Conservation (phyloP, 805 yeast species). For the Yamadazyma phyllophila region DNA sequence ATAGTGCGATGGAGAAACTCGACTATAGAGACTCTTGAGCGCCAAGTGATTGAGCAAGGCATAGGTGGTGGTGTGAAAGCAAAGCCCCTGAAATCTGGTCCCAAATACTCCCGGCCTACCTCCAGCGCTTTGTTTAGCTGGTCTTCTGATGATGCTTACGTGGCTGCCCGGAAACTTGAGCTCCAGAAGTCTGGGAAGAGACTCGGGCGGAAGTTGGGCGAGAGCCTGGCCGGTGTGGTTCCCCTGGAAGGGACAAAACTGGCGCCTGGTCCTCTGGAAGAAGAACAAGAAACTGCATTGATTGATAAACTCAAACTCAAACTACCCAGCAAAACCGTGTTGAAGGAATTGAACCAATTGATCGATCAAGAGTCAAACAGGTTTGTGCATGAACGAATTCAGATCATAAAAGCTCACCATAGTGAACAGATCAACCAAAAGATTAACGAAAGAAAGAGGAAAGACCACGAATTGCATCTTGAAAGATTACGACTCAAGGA, state of each 20-base stretch:
- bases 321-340: slow-evolving; percentile 18
- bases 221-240: neutral
- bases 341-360: slow-evolving; percentile 24
- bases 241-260: neutral
- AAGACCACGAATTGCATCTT: slow-evolving; percentile 39
- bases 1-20: slow-evolving; percentile 34
- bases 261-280: too few relatives aligned
- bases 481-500: slow-evolving; percentile 35
- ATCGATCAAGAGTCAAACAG: slow-evolving; percentile 37
- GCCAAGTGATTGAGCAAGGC: slow-evolving; percentile 6
- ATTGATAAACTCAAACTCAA: slow-evolving; percentile 12
- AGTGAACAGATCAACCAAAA: slow-evolving; percentile 33
- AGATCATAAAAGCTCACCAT: slow-evolving; percentile 37
- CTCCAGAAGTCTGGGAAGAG: slow-evolving; percentile 8
- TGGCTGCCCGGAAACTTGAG: slow-evolving; percentile 30
- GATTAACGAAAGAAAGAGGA: slow-evolving; percentile 37
- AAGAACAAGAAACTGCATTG: neutral
- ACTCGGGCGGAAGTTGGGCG: neutral
- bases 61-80: slow-evolving; percentile 13
- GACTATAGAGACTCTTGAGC: slow-evolving; percentile 18
- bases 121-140: slow-evolving; percentile 41
- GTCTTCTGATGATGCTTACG: slow-evolving; percentile 42
- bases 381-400: slow-evolving; percentile 39
- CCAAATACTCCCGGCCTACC: slow-evolving; percentile 11
- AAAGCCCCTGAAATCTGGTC: neutral